Conservation (phyloP, 805 yeast species). For the Brettanomyces sp. region DNA sequence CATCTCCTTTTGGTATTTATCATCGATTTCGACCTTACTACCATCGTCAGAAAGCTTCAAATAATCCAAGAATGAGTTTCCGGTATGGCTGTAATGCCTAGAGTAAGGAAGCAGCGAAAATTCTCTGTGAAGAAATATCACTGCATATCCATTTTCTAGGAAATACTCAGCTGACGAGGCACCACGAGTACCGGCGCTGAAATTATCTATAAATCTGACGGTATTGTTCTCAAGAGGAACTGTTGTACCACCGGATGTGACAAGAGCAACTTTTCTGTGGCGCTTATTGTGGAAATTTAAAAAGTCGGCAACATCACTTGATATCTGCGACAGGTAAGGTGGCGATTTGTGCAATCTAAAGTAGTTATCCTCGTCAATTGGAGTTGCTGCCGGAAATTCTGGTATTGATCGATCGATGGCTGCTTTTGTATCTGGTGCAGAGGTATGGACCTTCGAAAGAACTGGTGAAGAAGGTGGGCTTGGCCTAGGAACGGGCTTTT, state of each 20-base stretch:
- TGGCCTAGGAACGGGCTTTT: neutral
- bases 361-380: constrained; percentile 65
- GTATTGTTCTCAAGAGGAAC: constrained; percentile 97
- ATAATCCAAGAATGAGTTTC: constrained; percentile 79
- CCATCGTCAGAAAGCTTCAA: constrained; percentile 45
- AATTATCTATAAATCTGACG: constrained; percentile 92
- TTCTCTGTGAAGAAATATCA: constrained; percentile 85
- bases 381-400: constrained; percentile 68
- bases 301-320: constrained; percentile 49
- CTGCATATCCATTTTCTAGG: constrained; percentile 79
- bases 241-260: constrained; percentile 96
- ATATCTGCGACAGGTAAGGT: constrained; percentile 54
- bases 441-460: constrained; percentile 39
- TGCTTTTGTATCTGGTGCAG: constrained; percentile 55
- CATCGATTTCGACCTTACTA: constrained; percentile 46
- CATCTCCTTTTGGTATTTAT: constrained; percentile 54
- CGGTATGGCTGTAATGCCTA: constrained; percentile 79
- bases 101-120: constrained; percentile 87
- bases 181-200: constrained; percentile 96
- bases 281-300: constrained; percentile 41
- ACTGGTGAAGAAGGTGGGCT: constrained; percentile 8
- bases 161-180: constrained; percentile 93
- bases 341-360: constrained; percentile 72
- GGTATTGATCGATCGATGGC: constrained; percentile 78
- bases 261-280: constrained; percentile 55